A percentile compares a stretch with the other conserved stretches of the same genome.
Conservation (phyloP, 176 grass and related monocot species). For the Carex parvula region DNA sequence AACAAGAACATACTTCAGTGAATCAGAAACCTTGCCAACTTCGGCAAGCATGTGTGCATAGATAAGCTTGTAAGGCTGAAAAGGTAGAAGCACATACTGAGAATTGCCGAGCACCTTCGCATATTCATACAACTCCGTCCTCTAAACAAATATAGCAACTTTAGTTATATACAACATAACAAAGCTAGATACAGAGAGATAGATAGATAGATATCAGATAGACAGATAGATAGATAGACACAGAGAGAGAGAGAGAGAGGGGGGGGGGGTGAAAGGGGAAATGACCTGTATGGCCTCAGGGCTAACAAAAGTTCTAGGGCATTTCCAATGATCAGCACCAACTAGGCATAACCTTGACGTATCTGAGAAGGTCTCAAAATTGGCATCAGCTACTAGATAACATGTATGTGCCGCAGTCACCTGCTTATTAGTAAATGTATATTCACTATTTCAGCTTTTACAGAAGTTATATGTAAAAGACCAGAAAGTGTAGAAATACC, state of each 20-base stretch:
- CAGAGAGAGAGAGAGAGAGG: not conserved
- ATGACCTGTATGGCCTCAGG: slow-evolving; percentile 92
- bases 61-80: slow-evolving; percentile 96
- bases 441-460: slow-evolving; percentile 14
- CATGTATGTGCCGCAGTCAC: slow-evolving; percentile 92
- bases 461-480: slow-evolving; percentile 11
- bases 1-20: slow-evolving; percentile 53
- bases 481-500: slow-evolving; percentile 32
- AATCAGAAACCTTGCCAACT: slow-evolving; percentile 81
- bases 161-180: slow-evolving; percentile 13
- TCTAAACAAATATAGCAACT: slow-evolving; percentile 37
- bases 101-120: slow-evolving; percentile 96
- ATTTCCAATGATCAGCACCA: slow-evolving; percentile 91
- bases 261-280: not conserved
- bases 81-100: slow-evolving; percentile 80
- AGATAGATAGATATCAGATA: too few relatives aligned
- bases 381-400: slow-evolving; percentile 92
- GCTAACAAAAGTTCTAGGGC: slow-evolving; percentile 75
- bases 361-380: slow-evolving; percentile 80
- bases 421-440: slow-evolving; percentile 44
- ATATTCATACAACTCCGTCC: slow-evolving; percentile 95
- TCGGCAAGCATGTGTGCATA: slow-evolving; percentile 97
- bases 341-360: slow-evolving; percentile 87
- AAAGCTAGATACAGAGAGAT: too few relatives aligned
- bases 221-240: too few relatives aligned